Evolutionary conservation across 768 basidiomycete species (phyloP), one percentile per base, ranked within the genome.

Genomic region (Mycena galopus): DNA sequence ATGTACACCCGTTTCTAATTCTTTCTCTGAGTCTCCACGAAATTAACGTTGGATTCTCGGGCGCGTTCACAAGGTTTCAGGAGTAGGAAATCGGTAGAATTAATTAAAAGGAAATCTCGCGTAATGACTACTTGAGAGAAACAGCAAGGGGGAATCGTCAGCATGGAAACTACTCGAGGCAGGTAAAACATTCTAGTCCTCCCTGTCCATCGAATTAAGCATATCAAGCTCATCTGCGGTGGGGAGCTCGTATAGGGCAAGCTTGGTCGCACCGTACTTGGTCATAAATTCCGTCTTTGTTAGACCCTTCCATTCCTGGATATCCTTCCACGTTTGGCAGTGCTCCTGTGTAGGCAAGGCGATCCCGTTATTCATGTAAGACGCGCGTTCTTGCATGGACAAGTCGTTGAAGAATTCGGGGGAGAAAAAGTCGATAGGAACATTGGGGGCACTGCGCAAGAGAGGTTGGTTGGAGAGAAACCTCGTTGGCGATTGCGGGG

Each of bases 341-440:
- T 23, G 30, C 11, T 65, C 69, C n/a, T 51, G 32, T 19, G 32
- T 44, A 2, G 69, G 69, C 39, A 71, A 30, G n/a, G 64, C 64
- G 25, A 71, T 53, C 19, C 69, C 69, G 6, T 65, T 71, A 29
- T 44, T 16, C 64, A 57, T 71, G 64, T 71, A 71, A n/a, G 21
- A 44, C 6, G 30, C 64, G 14, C 64, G 35, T 30, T 65, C 51
- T 21, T 47, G 32, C 6, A 59, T 37, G 14, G 63, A 25, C 17
- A 71, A 10, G 25, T 32, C 5, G 61, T 71, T 71, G 63, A 57
- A 71, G 56, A 56, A 71, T 6, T 66, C 42, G 3, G 64, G 69
- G 14, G 60, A 51, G 25, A 71, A 71, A 25, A 23, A 71, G n/a
- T 71, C 63, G 53, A 71, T 64, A 7, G 69, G 65, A 25, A 66